Percentiles rank a stretch among this genome's conserved stretches.
These are phyloP conservation scores for Entrophospora sp. DNA, from an alignment of 192 early-diverging fungal species.

Conservation along the genomic window DNA sequence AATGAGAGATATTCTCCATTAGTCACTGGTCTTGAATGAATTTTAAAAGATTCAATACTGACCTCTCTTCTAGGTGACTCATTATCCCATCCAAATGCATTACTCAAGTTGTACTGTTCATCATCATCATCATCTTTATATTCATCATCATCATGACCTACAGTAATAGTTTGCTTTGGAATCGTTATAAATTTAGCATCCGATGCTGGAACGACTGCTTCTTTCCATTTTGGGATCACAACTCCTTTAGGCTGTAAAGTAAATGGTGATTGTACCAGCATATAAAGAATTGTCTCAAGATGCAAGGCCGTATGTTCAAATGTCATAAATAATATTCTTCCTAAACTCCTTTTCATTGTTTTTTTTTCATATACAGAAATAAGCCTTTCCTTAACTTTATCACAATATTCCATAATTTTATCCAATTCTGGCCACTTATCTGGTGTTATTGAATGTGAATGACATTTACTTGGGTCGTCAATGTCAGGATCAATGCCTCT, in stretches of 20 bases:
- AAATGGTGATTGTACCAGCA: conserved; percentile 66
- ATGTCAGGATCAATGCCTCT: conserved; percentile 94
- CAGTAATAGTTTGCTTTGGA: conserved; percentile 23
- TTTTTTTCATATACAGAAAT: conserved; percentile 36
- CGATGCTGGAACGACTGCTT: background rate
- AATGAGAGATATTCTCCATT: conserved; percentile 66
- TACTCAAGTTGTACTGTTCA: conserved; percentile 17
- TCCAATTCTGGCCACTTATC: conserved; percentile 61
- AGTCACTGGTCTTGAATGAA: conserved; percentile 74
- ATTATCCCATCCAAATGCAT: conserved; percentile 86
- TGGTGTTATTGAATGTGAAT: conserved; percentile 62
- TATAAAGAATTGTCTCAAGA: conserved; percentile 84
- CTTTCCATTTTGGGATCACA: conserved; percentile 22
- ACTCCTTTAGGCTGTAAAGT: conserved; percentile 39
- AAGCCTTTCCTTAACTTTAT: conserved; percentile 51
- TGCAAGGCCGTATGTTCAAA: conserved; percentile 96
- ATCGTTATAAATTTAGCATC: conserved; percentile 16
- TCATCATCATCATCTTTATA: conserved; percentile 34
- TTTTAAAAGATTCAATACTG: conserved; percentile 39
- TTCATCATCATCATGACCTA: conserved; percentile 63
- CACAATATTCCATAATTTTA: conserved; percentile 58
- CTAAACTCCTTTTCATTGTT: conserved; percentile 30
- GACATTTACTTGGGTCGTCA: too few relatives aligned
- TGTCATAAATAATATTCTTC: conserved; percentile 70
- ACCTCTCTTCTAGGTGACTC: conserved; percentile 53